Percentiles rank a stretch among this genome's conserved stretches.
phyloP scores from a whole-genome alignment of 768 basidiomycete species.

The Cystofilobasidium ferigula region DNA sequence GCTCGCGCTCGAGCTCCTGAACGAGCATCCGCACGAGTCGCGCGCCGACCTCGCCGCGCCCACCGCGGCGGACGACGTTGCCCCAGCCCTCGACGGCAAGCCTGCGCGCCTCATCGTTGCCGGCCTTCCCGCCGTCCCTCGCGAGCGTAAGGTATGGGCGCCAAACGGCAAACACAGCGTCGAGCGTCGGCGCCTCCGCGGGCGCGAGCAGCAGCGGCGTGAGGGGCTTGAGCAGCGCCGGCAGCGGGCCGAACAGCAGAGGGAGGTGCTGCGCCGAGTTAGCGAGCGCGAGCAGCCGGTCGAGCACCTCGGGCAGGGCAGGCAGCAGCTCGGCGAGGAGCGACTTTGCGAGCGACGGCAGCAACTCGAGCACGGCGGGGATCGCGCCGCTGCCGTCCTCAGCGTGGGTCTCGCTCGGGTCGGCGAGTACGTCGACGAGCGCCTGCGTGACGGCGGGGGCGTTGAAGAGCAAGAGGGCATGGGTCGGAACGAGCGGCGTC shows the following conservation, averaged over 20 bases:
- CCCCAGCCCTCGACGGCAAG: conserved; percentile 77
- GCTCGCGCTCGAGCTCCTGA: conserved; percentile 35
- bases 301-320: conserved; percentile 26
- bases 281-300: conserved; percentile 10
- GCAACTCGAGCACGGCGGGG: conserved; percentile 28
- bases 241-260: conserved; percentile 35
- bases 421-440: conserved; percentile 32
- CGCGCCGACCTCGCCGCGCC: conserved; percentile 53
- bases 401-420: conserved; percentile 23
- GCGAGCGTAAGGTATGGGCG: conserved; percentile 31
- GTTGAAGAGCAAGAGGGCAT: conserved; percentile 37
- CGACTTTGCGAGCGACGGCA: conserved; percentile 14
- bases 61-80: conserved; percentile 52
- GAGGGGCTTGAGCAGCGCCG: conserved; percentile 33
- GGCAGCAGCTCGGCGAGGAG: conserved; percentile 27
- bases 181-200: conserved; percentile 14
- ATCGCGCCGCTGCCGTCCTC: conserved; percentile 34
- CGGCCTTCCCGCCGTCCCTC: conserved; percentile 44
- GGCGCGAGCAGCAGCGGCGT: conserved; percentile 30
- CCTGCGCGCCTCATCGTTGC: conserved; percentile 47
- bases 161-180: conserved; percentile 30
- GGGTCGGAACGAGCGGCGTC: conserved; percentile 33
- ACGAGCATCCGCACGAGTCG: conserved; percentile 49
- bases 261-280: conserved; percentile 26
- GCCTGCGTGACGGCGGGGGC: conserved; percentile 28